Evolutionary conservation across 2,329 filamentous ascomycete genomes (phyloP).

Genomic region (Emmonsiellopsis sp.): DNA sequence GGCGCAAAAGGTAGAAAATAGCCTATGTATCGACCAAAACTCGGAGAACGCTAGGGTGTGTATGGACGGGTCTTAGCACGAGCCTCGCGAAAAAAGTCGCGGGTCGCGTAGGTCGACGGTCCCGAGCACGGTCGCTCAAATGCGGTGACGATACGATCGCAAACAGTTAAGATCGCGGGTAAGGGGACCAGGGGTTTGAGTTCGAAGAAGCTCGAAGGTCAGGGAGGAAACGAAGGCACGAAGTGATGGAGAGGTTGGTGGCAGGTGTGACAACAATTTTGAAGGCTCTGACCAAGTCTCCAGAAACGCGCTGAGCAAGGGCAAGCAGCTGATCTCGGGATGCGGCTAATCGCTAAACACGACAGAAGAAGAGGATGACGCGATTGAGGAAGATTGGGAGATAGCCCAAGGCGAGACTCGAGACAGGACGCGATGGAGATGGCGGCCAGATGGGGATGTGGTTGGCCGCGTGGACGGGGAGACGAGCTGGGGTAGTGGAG

Average conservation of each 20-base stretch:
- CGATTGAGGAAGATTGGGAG: not conserved
- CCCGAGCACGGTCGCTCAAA: not conserved
- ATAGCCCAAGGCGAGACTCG: not conserved
- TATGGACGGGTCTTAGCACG: not conserved
- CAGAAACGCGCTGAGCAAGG: not conserved
- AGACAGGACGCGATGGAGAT: not conserved
- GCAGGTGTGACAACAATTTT: not conserved
- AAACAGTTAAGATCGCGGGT: not conserved
- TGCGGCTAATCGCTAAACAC: conserved; percentile 3
- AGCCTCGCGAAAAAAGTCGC: conserved; percentile 9
- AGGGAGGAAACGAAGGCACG: not conserved
- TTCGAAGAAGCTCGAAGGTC: not conserved
- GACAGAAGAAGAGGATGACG: not conserved
- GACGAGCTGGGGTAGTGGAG: not conserved
- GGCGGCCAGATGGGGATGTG: not conserved
- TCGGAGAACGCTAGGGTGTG: not conserved
- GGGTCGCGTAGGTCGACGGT: conserved; percentile 2
- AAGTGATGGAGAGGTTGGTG: not conserved
- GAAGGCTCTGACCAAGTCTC: not conserved
- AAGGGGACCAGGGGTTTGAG: not conserved
- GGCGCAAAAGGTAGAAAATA: not conserved
- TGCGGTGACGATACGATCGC: not conserved
- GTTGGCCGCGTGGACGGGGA: no score
- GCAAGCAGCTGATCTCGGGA: not conserved
- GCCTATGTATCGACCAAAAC: not conserved